Evolutionary conservation across 1,284 basidiomycete genomes (phyloP), one percentile per base, ranked within the genome.

Genomic region (Kwoniella shivajii): DNA sequence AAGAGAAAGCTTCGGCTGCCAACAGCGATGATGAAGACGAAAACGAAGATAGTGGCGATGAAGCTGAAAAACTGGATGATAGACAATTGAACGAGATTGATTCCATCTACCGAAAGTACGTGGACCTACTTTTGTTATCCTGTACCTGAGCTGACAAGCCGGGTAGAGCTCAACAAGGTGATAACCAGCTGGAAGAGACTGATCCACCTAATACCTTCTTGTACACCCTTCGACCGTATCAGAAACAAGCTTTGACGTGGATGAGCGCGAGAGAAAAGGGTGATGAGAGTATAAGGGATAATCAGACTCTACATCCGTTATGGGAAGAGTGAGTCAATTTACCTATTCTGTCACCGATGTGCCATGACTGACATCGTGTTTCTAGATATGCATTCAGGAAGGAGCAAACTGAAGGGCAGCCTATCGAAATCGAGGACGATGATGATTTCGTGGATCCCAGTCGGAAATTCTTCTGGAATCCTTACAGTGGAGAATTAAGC

Each of bases 161-260:
- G 54, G n/a, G 48, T 63, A 94, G 92, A 70, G 94, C 94, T 0
- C 89, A 92, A 68, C 83, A 84, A 65, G 84, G 90, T 60, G 93
- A 96, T 72, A 83, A 80, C 18, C 80, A 80, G 24, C 84, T 99
- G 76, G 83, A 82, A 20, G 88, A 88, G 74, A 91, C 90, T 83
- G 88, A 95, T 30, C 90, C 94, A 4, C 82, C 87, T 1, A 81
- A 85, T 2, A 85, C 86, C 0, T 99, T 99, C 75, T 81, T 85
- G 0, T 82, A 97, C 46, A 86, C 82, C 0, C 78, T 98, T 27
- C 85, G 92, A 43, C 85, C 85, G 29, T 99, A 99, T 77, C 95
- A 98, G 71, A 96, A 93, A 69, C 94, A 99, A 75, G 94, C 93
- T 2, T 80, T 98, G 50, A 81, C 80, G 84, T 99, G 95, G 94